Conservation (phyloP, 306 rosid species). For the Cucumis hystrix region DNA sequence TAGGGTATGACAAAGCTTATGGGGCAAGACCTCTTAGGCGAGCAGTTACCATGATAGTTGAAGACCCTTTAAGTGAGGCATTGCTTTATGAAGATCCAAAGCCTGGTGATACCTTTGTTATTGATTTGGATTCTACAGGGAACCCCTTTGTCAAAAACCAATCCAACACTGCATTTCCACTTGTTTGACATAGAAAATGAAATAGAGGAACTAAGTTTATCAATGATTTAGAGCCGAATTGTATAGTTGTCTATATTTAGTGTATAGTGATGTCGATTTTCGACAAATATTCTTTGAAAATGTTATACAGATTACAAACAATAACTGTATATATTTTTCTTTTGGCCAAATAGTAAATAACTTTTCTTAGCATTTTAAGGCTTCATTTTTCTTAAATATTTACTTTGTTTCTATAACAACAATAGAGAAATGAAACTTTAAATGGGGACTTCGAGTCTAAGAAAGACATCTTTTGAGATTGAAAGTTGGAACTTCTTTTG, state of each 20-base stretch:
- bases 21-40: constrained; percentile 83
- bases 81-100: constrained; percentile 44
- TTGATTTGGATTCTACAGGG: constrained; percentile 68
- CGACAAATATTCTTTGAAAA: neutral
- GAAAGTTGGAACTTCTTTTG: too few relatives aligned
- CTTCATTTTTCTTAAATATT: neutral
- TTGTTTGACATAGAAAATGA: constrained; percentile 19
- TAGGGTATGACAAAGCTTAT: constrained; percentile 54
- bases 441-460: neutral
- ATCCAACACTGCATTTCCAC: constrained; percentile 28
- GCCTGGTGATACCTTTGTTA: constrained; percentile 50
- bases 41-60: constrained; percentile 51
- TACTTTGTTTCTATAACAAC: neutral
- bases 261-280: neutral
- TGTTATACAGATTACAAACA: neutral
- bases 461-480: neutral
- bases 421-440: neutral
- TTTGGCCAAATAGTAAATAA: neutral
- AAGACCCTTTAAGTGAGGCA: constrained; percentile 66
- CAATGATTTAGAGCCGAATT: neutral
- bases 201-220: neutral
- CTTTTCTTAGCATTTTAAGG: neutral
- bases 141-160: constrained; percentile 38
- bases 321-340: neutral
- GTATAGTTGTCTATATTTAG: neutral